Conservation (phyloP, 2,329 filamentous ascomycete species). For the Rugonectria rugulosa region DNA sequence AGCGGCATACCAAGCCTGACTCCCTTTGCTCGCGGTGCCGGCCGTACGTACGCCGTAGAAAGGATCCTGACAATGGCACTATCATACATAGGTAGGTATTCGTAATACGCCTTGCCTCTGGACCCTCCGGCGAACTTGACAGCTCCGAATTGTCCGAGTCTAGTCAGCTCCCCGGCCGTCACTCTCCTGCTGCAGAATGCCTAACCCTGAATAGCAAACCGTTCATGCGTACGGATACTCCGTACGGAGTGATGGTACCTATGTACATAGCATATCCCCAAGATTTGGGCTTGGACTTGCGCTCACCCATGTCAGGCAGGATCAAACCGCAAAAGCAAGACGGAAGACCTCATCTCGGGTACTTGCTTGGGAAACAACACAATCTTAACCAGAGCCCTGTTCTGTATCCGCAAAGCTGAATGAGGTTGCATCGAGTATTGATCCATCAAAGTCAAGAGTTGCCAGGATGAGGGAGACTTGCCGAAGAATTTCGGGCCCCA, state of each 20-base stretch:
- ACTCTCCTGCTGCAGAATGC: background rate
- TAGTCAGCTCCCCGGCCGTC: too few relatives aligned
- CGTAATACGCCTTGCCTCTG: too few relatives aligned
- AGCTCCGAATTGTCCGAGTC: background rate
- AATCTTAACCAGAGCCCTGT: conserved; percentile 20
- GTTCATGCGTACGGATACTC: conserved; percentile 29
- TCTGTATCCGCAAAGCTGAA: conserved; percentile 37
- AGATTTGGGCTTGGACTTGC: conserved; percentile 12
- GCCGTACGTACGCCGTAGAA: background rate
- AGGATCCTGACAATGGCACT: background rate
- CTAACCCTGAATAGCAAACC: background rate
- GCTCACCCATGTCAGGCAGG: conserved; percentile 8
- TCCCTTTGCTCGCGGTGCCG: background rate
- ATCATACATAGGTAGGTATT: too few relatives aligned
- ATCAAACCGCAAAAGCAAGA: conserved; percentile 34
- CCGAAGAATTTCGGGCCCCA: conserved; percentile 37
- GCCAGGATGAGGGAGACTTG: conserved; percentile 23
- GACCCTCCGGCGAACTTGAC: background rate
- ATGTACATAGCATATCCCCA: too few relatives aligned
- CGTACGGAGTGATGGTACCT: too few relatives aligned
- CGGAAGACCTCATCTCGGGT: conserved; percentile 34
- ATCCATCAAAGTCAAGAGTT: conserved; percentile 21
- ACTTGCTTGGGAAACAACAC: conserved; percentile 21
- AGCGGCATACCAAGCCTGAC: conserved; percentile 1
- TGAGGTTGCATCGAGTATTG: conserved; percentile 31